These are phyloP conservation scores for Lanmaoa pseudosensibilis DNA, from an alignment of 768 basidiomycete species.

Conservation along the genomic window DNA sequence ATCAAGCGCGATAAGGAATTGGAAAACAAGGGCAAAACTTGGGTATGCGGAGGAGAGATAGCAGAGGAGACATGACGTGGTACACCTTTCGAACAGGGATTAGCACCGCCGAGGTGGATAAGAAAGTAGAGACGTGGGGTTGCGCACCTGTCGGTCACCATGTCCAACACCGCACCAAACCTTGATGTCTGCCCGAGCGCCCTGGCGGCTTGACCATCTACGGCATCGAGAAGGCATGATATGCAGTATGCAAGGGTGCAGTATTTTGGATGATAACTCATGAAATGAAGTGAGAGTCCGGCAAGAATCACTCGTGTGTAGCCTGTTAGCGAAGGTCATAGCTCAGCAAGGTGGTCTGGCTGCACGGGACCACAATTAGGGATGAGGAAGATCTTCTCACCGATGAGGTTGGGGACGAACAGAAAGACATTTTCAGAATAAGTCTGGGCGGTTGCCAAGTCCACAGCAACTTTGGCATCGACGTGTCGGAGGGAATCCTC, in stretches of 20 bases:
- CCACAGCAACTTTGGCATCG: slow-evolving; percentile 83
- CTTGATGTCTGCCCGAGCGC: slow-evolving; percentile 88
- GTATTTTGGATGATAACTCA: slow-evolving; percentile 93
- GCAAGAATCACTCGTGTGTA: slow-evolving; percentile 91
- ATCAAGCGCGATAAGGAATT: slow-evolving; percentile 94
- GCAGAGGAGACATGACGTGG: slow-evolving; percentile 91
- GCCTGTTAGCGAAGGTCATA: slow-evolving; percentile 45
- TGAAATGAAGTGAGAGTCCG: slow-evolving; percentile 83
- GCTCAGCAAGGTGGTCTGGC: neutral
- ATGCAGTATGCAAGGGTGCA: slow-evolving; percentile 88
- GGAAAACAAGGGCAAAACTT: slow-evolving; percentile 79
- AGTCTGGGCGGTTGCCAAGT: slow-evolving; percentile 80
- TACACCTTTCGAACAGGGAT: slow-evolving; percentile 64
- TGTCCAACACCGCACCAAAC: slow-evolving; percentile 97
- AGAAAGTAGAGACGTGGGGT: too few species aligned
- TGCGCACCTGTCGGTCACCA: slow-evolving; percentile 97
- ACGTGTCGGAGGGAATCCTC: slow-evolving; percentile 65
- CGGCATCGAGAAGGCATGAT: slow-evolving; percentile 92
- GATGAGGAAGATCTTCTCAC: slow-evolving; percentile 40
- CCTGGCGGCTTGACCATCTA: slow-evolving; percentile 91
- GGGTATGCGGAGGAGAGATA: slow-evolving; percentile 93
- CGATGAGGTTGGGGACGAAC: slow-evolving; percentile 96
- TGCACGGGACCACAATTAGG: neutral
- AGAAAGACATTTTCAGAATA: slow-evolving; percentile 97
- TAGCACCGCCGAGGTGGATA: neutral